Base-by-base conservation (phyloP, 345 rosid genomes). In the Pistacia atlantica region DNA sequence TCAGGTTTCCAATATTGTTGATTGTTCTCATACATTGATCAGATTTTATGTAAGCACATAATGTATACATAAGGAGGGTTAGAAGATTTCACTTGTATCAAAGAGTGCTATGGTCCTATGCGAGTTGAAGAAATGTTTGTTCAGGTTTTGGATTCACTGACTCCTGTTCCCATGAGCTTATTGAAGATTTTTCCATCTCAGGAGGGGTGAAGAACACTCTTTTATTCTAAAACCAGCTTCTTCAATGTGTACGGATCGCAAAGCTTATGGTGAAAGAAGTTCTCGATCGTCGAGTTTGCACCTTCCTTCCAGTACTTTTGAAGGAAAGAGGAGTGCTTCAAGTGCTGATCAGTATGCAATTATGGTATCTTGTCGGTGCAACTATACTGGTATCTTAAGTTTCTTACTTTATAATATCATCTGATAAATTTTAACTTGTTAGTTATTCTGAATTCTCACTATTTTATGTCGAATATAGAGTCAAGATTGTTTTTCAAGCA, bases 151-250 rank as follows among this genome's bases (percentile, higher is more conserved):
- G 31, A 71, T 57, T 67, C 49, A 17, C 1, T 13, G 10, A 14
- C 67, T 31, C 33, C 17, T 70, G 11, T 45, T 38, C 12, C 31
- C 22, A 2, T 73, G 48, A 59, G 66, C 82, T 86, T 65, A 76
- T 77, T 57, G 52, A 61, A 55, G 37, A 37, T 78, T 73, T 48
- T 80, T 67, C 61, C 51, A 48, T 83, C 80, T 80, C 90, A 97
- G 99, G 99, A 92, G 86, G 83, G 94, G 97, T 80, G 99, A 94
- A 83, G 98, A 92, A 80, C 99, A 94, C 80, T 94, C 99, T 56
- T 97, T 97, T 82, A 90, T 97, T 35, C 87, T 97, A 78, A 97
- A 90, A 82, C 97, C 97, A 61, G 89, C 86, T 1, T 85, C 86
- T 83, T 84, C 94, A 45, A 76, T 81, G 74, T 87, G 87, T 83